Evolutionary conservation across 176 grass and related monocot genomes (phyloP).

Genomic region (Calamus simplicifolius): DNA sequence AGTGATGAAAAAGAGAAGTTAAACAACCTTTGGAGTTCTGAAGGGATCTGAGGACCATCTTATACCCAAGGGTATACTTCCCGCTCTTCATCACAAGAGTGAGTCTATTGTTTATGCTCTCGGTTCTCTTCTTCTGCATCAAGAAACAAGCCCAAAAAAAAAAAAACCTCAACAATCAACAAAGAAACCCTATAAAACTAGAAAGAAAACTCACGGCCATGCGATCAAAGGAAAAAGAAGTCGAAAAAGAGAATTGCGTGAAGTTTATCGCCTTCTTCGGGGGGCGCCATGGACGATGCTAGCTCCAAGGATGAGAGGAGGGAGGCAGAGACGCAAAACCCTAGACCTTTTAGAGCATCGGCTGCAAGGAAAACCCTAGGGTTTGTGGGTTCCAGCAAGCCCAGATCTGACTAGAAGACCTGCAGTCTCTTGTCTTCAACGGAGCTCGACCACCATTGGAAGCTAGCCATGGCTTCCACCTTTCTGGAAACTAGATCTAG

Average conservation of each 20-base stretch:
- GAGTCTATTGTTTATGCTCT: slow-evolving; percentile 9
- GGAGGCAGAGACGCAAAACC: neutral
- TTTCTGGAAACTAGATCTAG: no score
- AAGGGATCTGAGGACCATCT: slow-evolving; percentile 3
- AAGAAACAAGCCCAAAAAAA: no score
- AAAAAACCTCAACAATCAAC: no score
- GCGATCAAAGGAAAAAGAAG: neutral
- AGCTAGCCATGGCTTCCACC: no score
- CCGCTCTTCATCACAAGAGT: slow-evolving; percentile 10
- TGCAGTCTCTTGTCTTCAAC: no score
- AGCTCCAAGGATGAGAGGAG: neutral
- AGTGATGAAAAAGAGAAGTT: neutral
- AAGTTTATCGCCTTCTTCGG: slow-evolving; percentile 5
- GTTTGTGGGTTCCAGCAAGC: no score
- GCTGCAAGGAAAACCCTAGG: neutral
- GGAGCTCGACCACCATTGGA: no score
- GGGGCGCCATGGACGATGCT: neutral
- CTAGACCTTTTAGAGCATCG: neutral
- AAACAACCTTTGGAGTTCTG: slow-evolving; percentile 43
- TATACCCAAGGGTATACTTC: slow-evolving; percentile 7
- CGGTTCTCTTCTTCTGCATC: no score
- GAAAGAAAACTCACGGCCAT: no score
- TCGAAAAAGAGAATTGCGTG: neutral
- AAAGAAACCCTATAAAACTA: no score
- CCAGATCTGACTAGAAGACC: no score